These are phyloP conservation scores for Fomitopsis betulina DNA, from an alignment of 1,284 basidiomycete genomes.

Conservation along the genomic window DNA sequence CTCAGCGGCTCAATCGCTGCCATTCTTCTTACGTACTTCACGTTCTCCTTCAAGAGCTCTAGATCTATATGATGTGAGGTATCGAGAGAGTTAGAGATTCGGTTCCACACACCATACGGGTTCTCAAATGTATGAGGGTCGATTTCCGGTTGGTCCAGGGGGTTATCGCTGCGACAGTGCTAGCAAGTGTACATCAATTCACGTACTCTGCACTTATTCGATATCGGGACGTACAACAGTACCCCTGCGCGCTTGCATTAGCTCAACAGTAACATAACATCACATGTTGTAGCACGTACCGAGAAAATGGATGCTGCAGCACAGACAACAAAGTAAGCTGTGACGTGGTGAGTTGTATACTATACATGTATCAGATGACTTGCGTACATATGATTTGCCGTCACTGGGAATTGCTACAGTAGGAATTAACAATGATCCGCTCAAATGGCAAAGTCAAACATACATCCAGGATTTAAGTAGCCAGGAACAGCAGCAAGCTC, in stretches of 20 bases:
- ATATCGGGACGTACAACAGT: too few relatives aligned
- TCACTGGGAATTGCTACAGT: too few relatives aligned
- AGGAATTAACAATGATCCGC: background rate
- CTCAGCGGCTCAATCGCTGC: conserved; percentile 22
- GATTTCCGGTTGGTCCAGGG: conserved; percentile 29
- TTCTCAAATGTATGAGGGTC: conserved; percentile 39
- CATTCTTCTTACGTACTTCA: background rate
- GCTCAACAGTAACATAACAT: conserved; percentile 10
- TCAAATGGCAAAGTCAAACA: background rate
- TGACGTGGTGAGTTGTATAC: background rate
- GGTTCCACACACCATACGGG: conserved; percentile 29
- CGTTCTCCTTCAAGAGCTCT: background rate
- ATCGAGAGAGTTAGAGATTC: conserved; percentile 25
- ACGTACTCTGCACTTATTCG: too few relatives aligned
- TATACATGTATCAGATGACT: background rate
- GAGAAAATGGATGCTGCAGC: conserved; percentile 23
- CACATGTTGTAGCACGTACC: background rate
- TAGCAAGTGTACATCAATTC: too few relatives aligned
- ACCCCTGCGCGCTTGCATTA: too few relatives aligned
- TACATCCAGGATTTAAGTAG: background rate
- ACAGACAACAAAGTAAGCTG: conserved; percentile 16
- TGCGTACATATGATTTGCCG: background rate
- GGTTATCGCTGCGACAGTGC: conserved; percentile 27
- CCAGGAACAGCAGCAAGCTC: conserved; percentile 2
- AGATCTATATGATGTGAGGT: too few relatives aligned